Evolutionary conservation across 1,284 basidiomycete species (phyloP), one percentile per base, ranked within the genome.

Genomic region (Leucoagaricus sp.): DNA sequence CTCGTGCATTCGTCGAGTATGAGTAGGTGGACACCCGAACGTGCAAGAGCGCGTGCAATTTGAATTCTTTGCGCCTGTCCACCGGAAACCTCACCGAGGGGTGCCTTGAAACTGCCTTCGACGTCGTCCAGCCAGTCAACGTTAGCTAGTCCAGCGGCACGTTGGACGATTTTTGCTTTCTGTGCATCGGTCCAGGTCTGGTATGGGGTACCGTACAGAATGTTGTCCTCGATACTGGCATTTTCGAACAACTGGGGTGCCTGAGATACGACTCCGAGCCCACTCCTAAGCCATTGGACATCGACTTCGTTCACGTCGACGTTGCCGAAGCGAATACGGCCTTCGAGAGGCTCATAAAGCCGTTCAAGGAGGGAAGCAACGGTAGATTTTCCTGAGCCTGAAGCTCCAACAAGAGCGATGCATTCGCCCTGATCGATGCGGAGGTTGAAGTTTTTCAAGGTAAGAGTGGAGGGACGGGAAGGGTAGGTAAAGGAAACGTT

Each of bases 1-100:
- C 86, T 89, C 6, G 96, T 99, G 68, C 93, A 96, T 72, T 98
- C 96, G 72, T 98, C 96, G 48, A 98, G 77, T 48, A 98, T 87
- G 29, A 98, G 78, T n/a, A 97, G 15, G 40, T 82, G 33, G 78
- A 81, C 26, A 10, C 48, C 48, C 12, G 15, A 19, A 10, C 85
- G 76, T 7, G 89, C 86, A 13, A 98, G 80, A 0, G 95, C 94
- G 1, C 96, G 83, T 0, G 96, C 96, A 62, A 98, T 94, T 66
- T 92, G 90, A 7, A 99, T 73, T 3, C 96, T 84, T 73, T 99
- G 96, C 2, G 91, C 93, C 69, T 99, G 96, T 1, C 96, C 96
- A 29, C 96, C 96, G 0, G 94, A 96, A 57, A 98, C 85, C 73
- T 96, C 94, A 46, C 96, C 96, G 1, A 98, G 80, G 54, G 78